Base-by-base conservation (phyloP, 768 basidiomycete genomes). In the Daedalea quercina region DNA sequence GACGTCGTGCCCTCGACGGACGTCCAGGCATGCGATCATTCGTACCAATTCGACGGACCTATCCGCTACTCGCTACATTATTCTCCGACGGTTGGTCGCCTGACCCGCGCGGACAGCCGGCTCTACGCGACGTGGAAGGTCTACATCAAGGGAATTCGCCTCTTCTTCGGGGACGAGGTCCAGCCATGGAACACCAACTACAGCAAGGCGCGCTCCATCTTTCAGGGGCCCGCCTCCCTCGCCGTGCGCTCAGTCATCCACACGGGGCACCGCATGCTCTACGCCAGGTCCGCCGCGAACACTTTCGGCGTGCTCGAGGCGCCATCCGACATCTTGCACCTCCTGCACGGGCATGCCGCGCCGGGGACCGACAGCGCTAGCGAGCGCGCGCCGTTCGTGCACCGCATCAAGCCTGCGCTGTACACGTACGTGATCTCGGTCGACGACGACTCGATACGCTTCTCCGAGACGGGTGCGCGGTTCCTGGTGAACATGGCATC, bases 401-500 rank as follows among this genome's bases (percentile, higher is more conserved):
- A 74, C 54, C 79, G 85, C 56, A 76, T 90, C 68, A 89, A 89
- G 63, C 87, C 87, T 42, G 84, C 85, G 0, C 80, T 91, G 22
- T 93, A 92, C 70, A 92, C 91, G 35, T 94, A 92, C 69, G 76
- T 92, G 65, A 83, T 94, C 63, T 79, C 84, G 3, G 70, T 78
- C 4, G 82, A 85, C 50, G 89, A 88, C 68, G 80, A 88, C 55
- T 77, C 86, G 9, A 75, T 90, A 57, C 79, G 90, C 20, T 91
- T 92, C 69, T 90, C 87, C 24, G 90, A 91, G 66, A 93, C 90
- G 2, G 89, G 89, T 15, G 87, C 88, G 11, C 84, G 87, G 31
- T 92, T 92, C 69, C 88, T 90, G 60, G 87, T 90, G 55, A 87
- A 91, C 67, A 85, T 91, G 63, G 85, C 84, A 41, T 87, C 85